Conservation (phyloP, 2,329 filamentous ascomycete genomes). For the Calonectria hawksworthii region DNA sequence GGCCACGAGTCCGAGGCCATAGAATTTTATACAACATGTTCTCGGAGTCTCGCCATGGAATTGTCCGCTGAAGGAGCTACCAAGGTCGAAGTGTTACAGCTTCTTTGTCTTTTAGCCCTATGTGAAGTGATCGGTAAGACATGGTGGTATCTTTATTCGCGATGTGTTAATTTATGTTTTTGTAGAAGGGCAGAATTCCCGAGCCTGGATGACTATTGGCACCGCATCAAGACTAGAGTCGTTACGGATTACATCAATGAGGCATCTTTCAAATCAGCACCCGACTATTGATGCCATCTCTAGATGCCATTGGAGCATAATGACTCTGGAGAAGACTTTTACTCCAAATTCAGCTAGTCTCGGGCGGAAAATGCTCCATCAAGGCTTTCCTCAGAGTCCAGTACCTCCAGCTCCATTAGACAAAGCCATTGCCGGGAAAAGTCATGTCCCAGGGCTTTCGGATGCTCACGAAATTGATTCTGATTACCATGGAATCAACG, state of each 20-base stretch:
- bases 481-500: constrained; percentile 25
- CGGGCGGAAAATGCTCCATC: background rate
- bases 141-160: fast-evolving
- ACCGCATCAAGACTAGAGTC: constrained; percentile 38
- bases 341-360: constrained; percentile 20
- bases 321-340: constrained; percentile 33
- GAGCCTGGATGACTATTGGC: constrained; percentile 44
- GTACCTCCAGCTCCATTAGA: constrained; percentile 24
- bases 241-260: constrained; percentile 15
- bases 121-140: constrained; percentile 38
- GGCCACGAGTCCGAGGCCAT: constrained; percentile 35
- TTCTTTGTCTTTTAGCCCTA: constrained; percentile 36
- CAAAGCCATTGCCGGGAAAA: constrained; percentile 26
- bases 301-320: constrained; percentile 40
- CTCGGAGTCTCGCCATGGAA: constrained; percentile 36
- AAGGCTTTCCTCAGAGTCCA: constrained; percentile 33
- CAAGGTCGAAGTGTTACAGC: constrained; percentile 34
- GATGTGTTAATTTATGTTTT: fast-evolving
- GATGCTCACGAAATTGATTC: constrained; percentile 35
- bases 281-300: constrained; percentile 15
- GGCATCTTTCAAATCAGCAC: background rate
- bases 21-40: constrained; percentile 37
- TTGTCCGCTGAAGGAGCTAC: constrained; percentile 29
- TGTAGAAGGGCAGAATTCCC: constrained; percentile 30
- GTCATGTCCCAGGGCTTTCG: constrained; percentile 38